These are phyloP conservation scores for Phytophthora europaea DNA, from an alignment of 352 stramenopile species.

Conservation along the genomic window DNA sequence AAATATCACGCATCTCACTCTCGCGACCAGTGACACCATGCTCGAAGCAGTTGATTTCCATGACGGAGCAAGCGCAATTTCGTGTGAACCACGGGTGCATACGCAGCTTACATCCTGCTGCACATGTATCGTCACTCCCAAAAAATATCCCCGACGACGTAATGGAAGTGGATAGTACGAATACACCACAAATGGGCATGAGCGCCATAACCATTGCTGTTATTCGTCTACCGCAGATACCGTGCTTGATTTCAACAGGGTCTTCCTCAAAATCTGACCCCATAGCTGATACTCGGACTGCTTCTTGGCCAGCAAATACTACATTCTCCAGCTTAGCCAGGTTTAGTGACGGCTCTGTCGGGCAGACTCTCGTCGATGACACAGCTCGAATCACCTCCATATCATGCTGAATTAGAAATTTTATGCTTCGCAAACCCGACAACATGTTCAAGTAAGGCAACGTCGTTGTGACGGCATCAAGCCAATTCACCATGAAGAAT, in stretches of 20 bases:
- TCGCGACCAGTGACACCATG: slow-evolving; percentile 35
- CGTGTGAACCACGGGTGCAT: slow-evolving; percentile 58
- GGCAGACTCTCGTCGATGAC: slow-evolving; percentile 8
- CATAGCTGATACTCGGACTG: background rate
- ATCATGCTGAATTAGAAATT: slow-evolving; percentile 41
- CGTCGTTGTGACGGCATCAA: slow-evolving; percentile 41
- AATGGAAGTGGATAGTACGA: slow-evolving; percentile 48
- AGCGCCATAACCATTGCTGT: slow-evolving; percentile 13
- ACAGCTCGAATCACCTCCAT: slow-evolving; percentile 25
- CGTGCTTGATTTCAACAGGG: slow-evolving; percentile 17
- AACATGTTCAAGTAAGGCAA: slow-evolving; percentile 50
- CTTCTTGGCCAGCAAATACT: background rate
- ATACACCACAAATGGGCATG: slow-evolving; percentile 39
- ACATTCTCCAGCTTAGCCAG: background rate
- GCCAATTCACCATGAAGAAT: slow-evolving; percentile 48
- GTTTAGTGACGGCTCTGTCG: background rate
- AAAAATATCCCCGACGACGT: slow-evolving; percentile 41
- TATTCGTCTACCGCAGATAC: slow-evolving; percentile 6
- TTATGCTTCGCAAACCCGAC: slow-evolving; percentile 39
- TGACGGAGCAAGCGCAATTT: slow-evolving; percentile 53
- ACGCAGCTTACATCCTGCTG: slow-evolving; percentile 45
- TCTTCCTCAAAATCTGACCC: background rate
- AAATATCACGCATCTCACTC: slow-evolving; percentile 27
- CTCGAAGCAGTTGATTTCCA: slow-evolving; percentile 57
- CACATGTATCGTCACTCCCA: slow-evolving; percentile 23